Conservation (phyloP, 768 basidiomycete genomes). For the Ephemerocybe angulata region DNA sequence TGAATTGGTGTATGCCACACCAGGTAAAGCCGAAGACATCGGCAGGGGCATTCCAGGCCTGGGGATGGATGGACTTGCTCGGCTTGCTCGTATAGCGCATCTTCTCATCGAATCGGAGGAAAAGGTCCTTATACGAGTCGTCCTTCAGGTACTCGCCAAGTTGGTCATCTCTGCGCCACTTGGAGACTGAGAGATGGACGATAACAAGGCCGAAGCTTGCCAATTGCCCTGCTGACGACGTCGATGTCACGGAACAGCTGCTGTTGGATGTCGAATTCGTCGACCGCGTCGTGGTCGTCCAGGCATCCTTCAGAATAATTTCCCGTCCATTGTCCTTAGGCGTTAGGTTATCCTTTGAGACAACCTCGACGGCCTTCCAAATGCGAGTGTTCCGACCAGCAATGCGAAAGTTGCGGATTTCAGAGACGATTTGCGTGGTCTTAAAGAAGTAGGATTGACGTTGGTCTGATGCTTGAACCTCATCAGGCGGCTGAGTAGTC, state of each 20-base stretch:
- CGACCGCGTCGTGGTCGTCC: neutral
- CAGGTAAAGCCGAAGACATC: neutral
- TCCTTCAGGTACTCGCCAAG: neutral
- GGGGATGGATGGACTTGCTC: neutral
- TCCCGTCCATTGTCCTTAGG: neutral
- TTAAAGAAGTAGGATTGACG: too few relatives aligned
- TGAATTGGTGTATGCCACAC: neutral
- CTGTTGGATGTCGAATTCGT: neutral
- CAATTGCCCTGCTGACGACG: neutral
- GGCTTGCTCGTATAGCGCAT: neutral
- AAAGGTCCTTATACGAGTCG: neutral
- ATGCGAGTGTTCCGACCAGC: neutral
- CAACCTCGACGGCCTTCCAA: neutral
- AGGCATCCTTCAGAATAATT: constrained; percentile 2
- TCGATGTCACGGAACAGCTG: neutral
- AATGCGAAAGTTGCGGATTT: neutral
- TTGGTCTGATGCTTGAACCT: too few relatives aligned
- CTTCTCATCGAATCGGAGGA: neutral
- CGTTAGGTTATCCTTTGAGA: neutral
- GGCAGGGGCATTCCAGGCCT: neutral
- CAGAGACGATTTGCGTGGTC: neutral
- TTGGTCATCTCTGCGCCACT: neutral
- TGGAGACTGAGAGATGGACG: neutral
- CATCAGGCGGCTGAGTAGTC: neutral
- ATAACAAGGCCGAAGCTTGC: neutral